A percentile compares a stretch with the other conserved stretches of the same genome.
Conservation (phyloP, 2,329 filamentous ascomycete species). For the Diaporthe caulivora region DNA sequence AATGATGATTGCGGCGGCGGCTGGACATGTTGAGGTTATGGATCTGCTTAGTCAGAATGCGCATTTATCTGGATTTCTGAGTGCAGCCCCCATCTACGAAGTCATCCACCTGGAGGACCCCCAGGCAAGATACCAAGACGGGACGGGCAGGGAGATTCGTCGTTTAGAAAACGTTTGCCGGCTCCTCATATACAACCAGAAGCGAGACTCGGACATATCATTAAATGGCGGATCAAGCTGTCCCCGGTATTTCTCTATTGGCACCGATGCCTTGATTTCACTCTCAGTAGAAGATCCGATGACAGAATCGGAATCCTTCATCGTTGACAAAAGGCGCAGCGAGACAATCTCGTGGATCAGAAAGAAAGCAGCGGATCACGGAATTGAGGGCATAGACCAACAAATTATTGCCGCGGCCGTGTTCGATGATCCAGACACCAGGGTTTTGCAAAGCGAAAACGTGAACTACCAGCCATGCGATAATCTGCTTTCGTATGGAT, state of each 20-base stretch:
- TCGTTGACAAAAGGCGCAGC: neutral
- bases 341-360: neutral
- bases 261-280: too few relatives aligned
- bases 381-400: neutral
- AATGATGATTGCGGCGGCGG: neutral
- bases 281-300: too few relatives aligned
- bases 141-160: neutral
- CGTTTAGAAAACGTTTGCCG: neutral
- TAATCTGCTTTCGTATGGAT: neutral
- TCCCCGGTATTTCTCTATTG: too few relatives aligned
- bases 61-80: neutral
- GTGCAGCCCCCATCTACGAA: neutral
- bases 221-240: too few relatives aligned
- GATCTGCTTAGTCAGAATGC: neutral
- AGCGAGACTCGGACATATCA: neutral
- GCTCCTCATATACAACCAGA: neutral
- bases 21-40: neutral
- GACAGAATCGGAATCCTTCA: too few relatives aligned
- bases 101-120: neutral
- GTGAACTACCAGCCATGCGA: neutral
- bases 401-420: neutral
- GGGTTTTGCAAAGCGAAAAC: neutral
- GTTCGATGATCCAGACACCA: neutral
- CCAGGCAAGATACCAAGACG: neutral
- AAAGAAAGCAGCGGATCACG: neutral